phyloP scores from a whole-genome alignment of 306 rosid species.

The Calophaca sinica region DNA sequence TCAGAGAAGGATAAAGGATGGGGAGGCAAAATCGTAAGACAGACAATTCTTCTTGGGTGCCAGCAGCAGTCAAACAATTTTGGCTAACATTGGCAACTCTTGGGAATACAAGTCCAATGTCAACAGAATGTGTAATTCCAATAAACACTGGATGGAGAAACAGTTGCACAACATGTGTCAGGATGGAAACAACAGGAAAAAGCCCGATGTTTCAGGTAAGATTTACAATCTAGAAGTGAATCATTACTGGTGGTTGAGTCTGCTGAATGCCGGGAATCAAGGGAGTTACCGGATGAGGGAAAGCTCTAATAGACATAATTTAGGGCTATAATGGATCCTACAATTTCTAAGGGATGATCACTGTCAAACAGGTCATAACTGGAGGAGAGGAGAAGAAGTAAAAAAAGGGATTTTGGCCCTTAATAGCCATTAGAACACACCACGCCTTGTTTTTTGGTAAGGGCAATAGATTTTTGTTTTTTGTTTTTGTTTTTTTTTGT shows the following conservation, averaged over 20 bases:
- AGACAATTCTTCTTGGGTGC: conserved; percentile 54
- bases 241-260: conserved; percentile 37
- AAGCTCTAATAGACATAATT: conserved; percentile 38
- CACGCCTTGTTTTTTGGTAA: conserved; percentile 21
- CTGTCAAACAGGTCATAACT: conserved; percentile 49
- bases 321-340: conserved; percentile 50
- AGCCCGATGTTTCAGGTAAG: conserved; percentile 46
- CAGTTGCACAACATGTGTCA: conserved; percentile 43
- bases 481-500: not conserved
- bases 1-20: conserved; percentile 47
- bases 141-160: conserved; percentile 54
- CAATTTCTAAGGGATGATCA: conserved; percentile 54
- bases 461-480: conserved; percentile 15
- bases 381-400: conserved; percentile 58
- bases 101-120: conserved; percentile 49
- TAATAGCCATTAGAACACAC: conserved; percentile 39
- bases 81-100: conserved; percentile 38
- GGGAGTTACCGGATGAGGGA: conserved; percentile 49
- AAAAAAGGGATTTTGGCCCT: conserved; percentile 53
- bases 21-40: conserved; percentile 50
- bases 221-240: conserved; percentile 50
- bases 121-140: conserved; percentile 45
- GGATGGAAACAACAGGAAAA: conserved; percentile 55
- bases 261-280: conserved; percentile 51
- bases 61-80: conserved; percentile 46